Evolutionary conservation across 2,329 filamentous ascomycete species (phyloP).

Genomic region (Monilinia polystroma): DNA sequence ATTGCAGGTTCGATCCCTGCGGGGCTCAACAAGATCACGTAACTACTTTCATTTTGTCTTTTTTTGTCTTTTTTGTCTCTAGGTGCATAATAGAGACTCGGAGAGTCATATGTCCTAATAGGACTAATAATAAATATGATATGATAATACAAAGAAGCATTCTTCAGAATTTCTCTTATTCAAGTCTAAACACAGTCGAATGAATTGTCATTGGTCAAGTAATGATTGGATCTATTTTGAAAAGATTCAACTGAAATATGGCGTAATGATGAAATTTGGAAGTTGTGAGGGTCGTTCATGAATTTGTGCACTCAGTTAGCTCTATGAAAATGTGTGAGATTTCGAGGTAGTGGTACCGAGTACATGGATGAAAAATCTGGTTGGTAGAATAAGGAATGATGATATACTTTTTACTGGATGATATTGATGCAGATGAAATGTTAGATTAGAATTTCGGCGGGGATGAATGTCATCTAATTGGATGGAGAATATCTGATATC

Average conservation of each 20-base stretch:
- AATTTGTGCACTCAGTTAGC: not conserved
- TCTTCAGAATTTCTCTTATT: not conserved
- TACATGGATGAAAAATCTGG: not conserved
- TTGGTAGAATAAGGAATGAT: not conserved
- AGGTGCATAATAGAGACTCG: too few relatives aligned
- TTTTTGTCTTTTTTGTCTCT: not conserved
- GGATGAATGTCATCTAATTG: not conserved
- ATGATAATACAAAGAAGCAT: too few relatives aligned
- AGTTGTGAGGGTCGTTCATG: not conserved
- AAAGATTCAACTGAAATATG: not conserved
- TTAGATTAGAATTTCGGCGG: not conserved
- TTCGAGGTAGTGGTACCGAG: not conserved
- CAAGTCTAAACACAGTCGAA: not conserved
- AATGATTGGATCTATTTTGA: not conserved
- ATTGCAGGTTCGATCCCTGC: slow-evolving; percentile 18
- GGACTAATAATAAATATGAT: too few relatives aligned
- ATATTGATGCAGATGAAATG: not conserved
- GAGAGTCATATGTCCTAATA: too few relatives aligned
- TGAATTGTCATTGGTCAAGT: not conserved
- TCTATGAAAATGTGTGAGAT: not conserved
- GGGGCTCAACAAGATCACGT: not conserved
- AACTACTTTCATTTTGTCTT: not conserved
- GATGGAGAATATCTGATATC: too few relatives aligned
- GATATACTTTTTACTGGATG: not conserved
- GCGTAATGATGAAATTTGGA: not conserved